A percentile compares a stretch with the other conserved stretches of the same genome.
Evolutionary conservation across 306 rosid genomes (phyloP).

Genomic region (Gastrolobium villosum): DNA sequence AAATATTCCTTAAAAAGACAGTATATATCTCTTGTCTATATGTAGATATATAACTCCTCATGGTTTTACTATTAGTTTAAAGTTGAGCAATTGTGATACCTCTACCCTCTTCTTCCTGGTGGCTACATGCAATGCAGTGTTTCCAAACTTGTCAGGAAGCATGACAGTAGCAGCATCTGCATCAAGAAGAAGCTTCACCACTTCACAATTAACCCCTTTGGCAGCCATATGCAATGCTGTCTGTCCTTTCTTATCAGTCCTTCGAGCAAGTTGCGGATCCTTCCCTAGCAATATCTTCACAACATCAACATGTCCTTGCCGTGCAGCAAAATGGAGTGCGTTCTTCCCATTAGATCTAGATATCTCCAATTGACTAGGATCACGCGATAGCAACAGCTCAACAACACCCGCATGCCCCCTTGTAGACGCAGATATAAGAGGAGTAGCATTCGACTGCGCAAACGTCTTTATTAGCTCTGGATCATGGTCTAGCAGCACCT

Average conservation of each 20-base stretch:
- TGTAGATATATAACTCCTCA: background rate
- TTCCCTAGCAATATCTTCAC: slow-evolving; percentile 63
- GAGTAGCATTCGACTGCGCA: slow-evolving; percentile 85
- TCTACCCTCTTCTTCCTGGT: slow-evolving; percentile 87
- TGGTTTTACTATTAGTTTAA: background rate
- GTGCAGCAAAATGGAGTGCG: slow-evolving; percentile 85
- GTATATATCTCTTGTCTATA: background rate
- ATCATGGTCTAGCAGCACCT: slow-evolving; percentile 74
- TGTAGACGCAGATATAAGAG: slow-evolving; percentile 84
- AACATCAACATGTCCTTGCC: slow-evolving; percentile 81
- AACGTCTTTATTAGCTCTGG: slow-evolving; percentile 75
- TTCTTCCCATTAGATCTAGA: slow-evolving; percentile 85
- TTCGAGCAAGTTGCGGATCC: slow-evolving; percentile 80
- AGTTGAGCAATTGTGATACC: slow-evolving; percentile 56
- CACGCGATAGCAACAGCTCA: slow-evolving; percentile 54
- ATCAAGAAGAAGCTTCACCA: slow-evolving; percentile 71
- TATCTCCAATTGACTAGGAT: slow-evolving; percentile 72
- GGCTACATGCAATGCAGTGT: slow-evolving; percentile 89
- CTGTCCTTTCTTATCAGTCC: slow-evolving; percentile 91
- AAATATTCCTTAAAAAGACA: too few species aligned
- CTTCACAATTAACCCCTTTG: slow-evolving; percentile 79
- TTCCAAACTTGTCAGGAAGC: slow-evolving; percentile 87
- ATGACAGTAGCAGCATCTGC: slow-evolving; percentile 76
- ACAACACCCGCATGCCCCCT: slow-evolving; percentile 78
- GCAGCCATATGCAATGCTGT: slow-evolving; percentile 94